These are phyloP conservation scores for Multifurca ochricompacta DNA, from an alignment of 768 basidiomycete species.

Conservation along the genomic window DNA sequence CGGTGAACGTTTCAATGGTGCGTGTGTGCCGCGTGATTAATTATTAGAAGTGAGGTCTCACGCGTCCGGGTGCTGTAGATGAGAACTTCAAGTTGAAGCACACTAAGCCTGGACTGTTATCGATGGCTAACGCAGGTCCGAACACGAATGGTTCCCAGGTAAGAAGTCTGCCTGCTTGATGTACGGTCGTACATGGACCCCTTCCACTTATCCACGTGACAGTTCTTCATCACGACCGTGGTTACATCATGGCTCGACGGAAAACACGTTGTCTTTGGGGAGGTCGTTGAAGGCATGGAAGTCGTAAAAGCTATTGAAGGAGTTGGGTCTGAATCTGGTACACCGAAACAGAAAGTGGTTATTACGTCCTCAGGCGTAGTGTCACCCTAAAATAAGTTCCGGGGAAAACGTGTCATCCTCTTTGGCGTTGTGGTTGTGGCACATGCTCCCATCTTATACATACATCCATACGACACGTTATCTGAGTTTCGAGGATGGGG, in stretches of 20 bases:
- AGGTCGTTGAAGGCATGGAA: slow-evolving; percentile 35
- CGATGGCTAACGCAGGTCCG: slow-evolving; percentile 45
- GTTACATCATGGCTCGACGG: slow-evolving; percentile 34
- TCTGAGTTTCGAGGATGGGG: no score
- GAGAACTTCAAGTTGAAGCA: slow-evolving; percentile 35
- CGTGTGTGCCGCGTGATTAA: not conserved
- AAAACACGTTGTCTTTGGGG: slow-evolving; percentile 39
- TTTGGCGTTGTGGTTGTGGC: no score
- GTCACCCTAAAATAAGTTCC: not conserved
- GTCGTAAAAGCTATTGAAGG: slow-evolving; percentile 31
- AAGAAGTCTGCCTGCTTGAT: not conserved
- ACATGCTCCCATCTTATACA: no score
- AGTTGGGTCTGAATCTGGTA: slow-evolving; percentile 21
- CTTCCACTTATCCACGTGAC: not conserved
- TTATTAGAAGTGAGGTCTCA: not conserved
- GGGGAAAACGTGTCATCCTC: no score
- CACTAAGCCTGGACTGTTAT: slow-evolving; percentile 35
- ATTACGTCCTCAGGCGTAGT: slow-evolving; percentile 17
- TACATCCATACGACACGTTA: no score
- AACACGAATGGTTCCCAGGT: slow-evolving; percentile 45
- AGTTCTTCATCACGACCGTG: slow-evolving; percentile 37
- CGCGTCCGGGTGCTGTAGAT: slow-evolving; percentile 23
- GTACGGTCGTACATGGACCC: not conserved
- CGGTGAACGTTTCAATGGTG: slow-evolving; percentile 30
- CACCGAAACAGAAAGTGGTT: slow-evolving; percentile 6